These are phyloP conservation scores for Penicillium cosmopolitanum DNA, from an alignment of 495 filamentous ascomycete genomes.

Conservation along the genomic window DNA sequence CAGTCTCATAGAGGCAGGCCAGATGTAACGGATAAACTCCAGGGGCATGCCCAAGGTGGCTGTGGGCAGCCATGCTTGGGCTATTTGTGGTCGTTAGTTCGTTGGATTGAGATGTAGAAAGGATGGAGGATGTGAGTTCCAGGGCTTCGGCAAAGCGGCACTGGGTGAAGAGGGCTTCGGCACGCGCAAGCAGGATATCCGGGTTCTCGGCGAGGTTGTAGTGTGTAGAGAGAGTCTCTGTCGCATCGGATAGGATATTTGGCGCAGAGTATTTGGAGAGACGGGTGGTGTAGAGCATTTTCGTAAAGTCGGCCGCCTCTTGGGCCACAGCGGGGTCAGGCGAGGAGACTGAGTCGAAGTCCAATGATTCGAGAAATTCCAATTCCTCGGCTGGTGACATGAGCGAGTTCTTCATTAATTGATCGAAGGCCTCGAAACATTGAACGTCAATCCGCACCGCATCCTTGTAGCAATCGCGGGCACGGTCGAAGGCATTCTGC, in stretches of 20 bases:
- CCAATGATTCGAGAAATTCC: slow-evolving; percentile 85
- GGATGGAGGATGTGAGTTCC: slow-evolving; percentile 77
- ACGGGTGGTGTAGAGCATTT: slow-evolving; percentile 95
- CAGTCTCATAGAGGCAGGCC: slow-evolving; percentile 87
- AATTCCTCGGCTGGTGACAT: slow-evolving; percentile 99
- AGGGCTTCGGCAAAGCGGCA: slow-evolving; percentile 90
- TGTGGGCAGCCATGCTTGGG: slow-evolving; percentile 39
- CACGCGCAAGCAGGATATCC: slow-evolving; percentile 89
- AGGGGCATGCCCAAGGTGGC: slow-evolving; percentile 83
- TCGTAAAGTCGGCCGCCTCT: slow-evolving; percentile 89
- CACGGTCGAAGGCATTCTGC: slow-evolving; percentile 95
- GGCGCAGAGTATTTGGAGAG: slow-evolving; percentile 96
- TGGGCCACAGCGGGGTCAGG: slow-evolving; percentile 65
- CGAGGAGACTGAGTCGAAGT: slow-evolving; percentile 79
- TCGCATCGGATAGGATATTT: slow-evolving; percentile 77
- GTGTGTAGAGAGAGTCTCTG: slow-evolving; percentile 87
- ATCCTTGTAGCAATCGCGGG: slow-evolving; percentile 97
- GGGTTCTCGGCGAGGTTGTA: slow-evolving; percentile 88
- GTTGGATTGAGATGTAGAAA: slow-evolving; percentile 54
- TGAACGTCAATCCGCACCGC: slow-evolving; percentile 96
- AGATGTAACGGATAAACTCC: slow-evolving; percentile 87
- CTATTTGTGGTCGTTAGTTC: slow-evolving; percentile 26
- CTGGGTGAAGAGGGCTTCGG: slow-evolving; percentile 91
- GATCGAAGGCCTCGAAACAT: slow-evolving; percentile 97
- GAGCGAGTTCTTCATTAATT: slow-evolving; percentile 94